A percentile compares a stretch with the other conserved stretches of the same genome.
Conservation (phyloP, 1,284 basidiomycete genomes). For the Leccinum subfulvum region DNA sequence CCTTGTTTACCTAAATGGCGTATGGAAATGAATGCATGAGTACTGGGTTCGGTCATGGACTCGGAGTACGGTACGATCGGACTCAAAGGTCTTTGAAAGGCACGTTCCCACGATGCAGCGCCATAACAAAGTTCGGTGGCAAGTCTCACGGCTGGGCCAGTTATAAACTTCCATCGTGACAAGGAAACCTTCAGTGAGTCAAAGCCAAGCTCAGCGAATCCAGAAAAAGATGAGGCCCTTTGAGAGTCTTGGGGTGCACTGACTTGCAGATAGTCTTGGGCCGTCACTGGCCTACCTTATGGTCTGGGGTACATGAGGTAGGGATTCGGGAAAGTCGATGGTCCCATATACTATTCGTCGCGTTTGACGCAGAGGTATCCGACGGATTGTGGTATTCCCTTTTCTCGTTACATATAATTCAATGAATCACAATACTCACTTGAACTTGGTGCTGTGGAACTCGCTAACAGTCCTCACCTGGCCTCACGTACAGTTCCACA, state of each 20-base stretch:
- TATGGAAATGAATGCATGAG: too few species aligned
- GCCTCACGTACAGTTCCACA: too few species aligned
- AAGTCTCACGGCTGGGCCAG: too few species aligned
- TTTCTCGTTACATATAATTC: neutral
- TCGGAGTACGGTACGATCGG: too few species aligned
- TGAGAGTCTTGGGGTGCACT: neutral
- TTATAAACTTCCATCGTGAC: too few species aligned
- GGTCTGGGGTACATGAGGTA: neutral
- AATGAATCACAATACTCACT: neutral
- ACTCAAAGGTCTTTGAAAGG: too few species aligned
- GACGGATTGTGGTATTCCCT: neutral
- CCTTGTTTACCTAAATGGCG: too few species aligned
- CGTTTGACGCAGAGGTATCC: neutral
- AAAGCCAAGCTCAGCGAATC: neutral
- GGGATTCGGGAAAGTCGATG: neutral
- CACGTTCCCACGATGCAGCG: too few species aligned
- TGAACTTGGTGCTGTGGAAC: neutral
- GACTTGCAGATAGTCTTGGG: neutral
- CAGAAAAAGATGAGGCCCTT: neutral
- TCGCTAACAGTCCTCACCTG: neutral
- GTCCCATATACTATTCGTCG: neutral
- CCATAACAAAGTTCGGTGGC: too few species aligned
- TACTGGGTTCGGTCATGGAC: too few species aligned
- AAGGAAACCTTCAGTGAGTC: too few species aligned
- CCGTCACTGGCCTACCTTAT: neutral